Evolutionary conservation across 1,284 basidiomycete species (phyloP).

Genomic region (Microbotryomycetes sp.): DNA sequence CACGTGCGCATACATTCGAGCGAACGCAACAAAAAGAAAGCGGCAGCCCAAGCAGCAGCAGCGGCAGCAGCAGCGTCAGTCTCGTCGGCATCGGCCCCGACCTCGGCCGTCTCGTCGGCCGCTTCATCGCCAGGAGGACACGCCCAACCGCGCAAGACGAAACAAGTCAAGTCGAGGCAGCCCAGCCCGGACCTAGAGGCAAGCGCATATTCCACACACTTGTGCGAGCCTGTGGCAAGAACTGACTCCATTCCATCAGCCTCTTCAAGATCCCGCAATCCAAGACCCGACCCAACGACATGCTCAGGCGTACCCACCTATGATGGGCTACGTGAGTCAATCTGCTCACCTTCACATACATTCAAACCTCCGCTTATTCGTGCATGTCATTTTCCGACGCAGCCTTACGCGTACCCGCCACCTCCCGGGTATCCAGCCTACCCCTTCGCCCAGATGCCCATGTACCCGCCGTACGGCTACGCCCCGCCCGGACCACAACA

Average conservation of each 20-base stretch:
- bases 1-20: constrained; percentile 84
- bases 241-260: background rate
- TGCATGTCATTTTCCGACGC: background rate
- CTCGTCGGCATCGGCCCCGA: background rate
- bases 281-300: constrained; percentile 1
- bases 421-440: constrained; percentile 31
- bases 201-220: background rate
- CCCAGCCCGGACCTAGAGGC: constrained; percentile 10
- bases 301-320: constrained; percentile 14
- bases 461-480: constrained; percentile 25
- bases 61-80: constrained; percentile 5
- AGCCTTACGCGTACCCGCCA: constrained; percentile 28
- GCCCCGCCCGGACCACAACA: constrained; percentile 10
- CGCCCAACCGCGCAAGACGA: constrained; percentile 5
- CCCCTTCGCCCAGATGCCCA: constrained; percentile 26
- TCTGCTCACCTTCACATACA: background rate
- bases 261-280: background rate
- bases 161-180: background rate
- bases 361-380: background rate
- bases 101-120: background rate
- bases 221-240: background rate
- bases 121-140: background rate
- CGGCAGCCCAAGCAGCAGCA: constrained; percentile 27
- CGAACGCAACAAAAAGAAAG: constrained; percentile 36
- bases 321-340: constrained; percentile 30